Evolutionary conservation across 805 yeast species (phyloP).

Genomic region (Candida railenensis): DNA sequence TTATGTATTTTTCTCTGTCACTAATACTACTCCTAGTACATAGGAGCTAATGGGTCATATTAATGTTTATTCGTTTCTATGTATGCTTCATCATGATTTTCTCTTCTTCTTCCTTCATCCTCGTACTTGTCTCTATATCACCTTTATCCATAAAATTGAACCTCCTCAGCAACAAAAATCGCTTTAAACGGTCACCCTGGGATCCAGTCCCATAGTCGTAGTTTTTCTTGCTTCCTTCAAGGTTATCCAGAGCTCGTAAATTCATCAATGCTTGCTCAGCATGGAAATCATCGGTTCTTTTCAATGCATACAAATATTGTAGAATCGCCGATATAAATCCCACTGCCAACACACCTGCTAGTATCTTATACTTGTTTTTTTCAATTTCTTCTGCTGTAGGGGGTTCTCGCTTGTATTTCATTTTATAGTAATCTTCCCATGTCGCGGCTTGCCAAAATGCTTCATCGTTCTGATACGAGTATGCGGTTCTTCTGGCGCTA

Average conservation of each 20-base stretch:
- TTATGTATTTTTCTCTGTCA: too few species aligned
- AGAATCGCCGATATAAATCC: constrained; percentile 29
- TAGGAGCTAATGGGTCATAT: too few species aligned
- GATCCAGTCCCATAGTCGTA: constrained; percentile 22
- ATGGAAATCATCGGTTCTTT: constrained; percentile 28
- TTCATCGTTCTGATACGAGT: constrained; percentile 25
- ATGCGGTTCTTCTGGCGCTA: background rate
- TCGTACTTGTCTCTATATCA: constrained; percentile 16
- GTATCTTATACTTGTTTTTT: constrained; percentile 42
- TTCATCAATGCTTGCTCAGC: constrained; percentile 24
- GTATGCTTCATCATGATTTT: background rate
- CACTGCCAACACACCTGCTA: constrained; percentile 33
- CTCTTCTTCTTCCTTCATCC: constrained; percentile 14
- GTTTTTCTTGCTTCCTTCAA: constrained; percentile 23
- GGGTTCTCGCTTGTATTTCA: constrained; percentile 35
- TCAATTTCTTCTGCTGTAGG: constrained; percentile 41
- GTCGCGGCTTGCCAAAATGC: constrained; percentile 61
- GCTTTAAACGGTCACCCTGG: constrained; percentile 28
- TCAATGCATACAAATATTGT: constrained; percentile 38
- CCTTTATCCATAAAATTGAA: constrained; percentile 21
- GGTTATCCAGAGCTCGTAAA: constrained; percentile 27
- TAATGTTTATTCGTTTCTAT: too few species aligned
- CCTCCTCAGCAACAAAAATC: constrained; percentile 34
- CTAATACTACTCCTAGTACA: too few species aligned
- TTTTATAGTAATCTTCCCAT: constrained; percentile 60